Base-by-base conservation (phyloP, 1,284 basidiomycete genomes). In the Lentinula novae-zelandiae region DNA sequence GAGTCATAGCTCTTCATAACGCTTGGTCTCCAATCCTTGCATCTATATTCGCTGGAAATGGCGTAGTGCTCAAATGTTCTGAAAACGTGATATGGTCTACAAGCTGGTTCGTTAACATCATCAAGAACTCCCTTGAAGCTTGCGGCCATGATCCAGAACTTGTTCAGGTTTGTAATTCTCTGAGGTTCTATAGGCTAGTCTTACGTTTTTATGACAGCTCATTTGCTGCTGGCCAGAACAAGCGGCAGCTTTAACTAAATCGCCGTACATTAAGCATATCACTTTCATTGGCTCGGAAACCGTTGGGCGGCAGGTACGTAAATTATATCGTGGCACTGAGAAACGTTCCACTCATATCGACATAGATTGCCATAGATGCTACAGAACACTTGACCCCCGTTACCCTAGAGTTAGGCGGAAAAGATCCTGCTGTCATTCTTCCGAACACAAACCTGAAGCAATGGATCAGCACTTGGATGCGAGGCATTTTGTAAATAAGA, bases 211-310 rank as follows among this genome's bases (percentile, higher is more conserved):
- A 68, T 63, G 33, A 46, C 57, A 87, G 84, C 80, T 93, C 15
- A 91, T 96, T 13, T 89, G 90, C 64, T 98, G 95, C 71, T 92
- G 89, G 69, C 96, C 96, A 0, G 89, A 93, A 50, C 83, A 93
- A 63, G 96, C 94, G 2, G 85, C 90, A 57, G 85, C 84, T 0
- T 74, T 99, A 53, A 98, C 95, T 0, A 83, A 78, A 60, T 93
- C 94, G 38, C 85, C 89, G 0, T 71, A 83, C 36, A 90, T 99
- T 63, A 90, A 89, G 67, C 89, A 92, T 66, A 91, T 92, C 61
- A 87, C 86, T 42, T 95, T 96, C 73, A 98, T 99, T 74, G 96
- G 97, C 17, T 95, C 92, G 13, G 96, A 98, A 71, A 78, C 82
- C 39, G 89, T 98, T 44, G 96, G 96, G 31, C 85, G 89, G 53